Evolutionary conservation across 768 basidiomycete species (phyloP).

Genomic region (Pulveroboletus sp.): DNA sequence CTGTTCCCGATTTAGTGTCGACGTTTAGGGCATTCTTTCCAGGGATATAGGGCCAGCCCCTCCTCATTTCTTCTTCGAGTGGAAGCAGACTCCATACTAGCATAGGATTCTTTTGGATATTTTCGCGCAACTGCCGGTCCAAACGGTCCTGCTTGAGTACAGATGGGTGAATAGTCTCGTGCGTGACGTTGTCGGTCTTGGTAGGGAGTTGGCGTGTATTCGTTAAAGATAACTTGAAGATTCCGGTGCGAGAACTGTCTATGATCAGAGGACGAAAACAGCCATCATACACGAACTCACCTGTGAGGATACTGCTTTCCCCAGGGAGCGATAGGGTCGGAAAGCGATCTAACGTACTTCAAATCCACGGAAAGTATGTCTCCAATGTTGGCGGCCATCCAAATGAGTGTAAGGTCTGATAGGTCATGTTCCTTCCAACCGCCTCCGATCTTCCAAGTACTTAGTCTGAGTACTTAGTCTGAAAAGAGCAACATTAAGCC

Average conservation of each 20-base stretch:
- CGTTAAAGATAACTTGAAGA: constrained; percentile 44
- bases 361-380: constrained; percentile 54
- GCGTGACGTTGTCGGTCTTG: constrained; percentile 39
- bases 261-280: background rate
- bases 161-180: constrained; percentile 60
- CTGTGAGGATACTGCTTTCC: constrained; percentile 59
- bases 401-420: constrained; percentile 55
- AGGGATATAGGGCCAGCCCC: constrained; percentile 42
- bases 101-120: constrained; percentile 39
- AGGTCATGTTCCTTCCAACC: constrained; percentile 66
- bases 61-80: constrained; percentile 49
- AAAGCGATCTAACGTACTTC: constrained; percentile 45
- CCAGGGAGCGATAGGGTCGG: constrained; percentile 53
- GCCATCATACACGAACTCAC: constrained; percentile 33
- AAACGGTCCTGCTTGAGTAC: constrained; percentile 43
- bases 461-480: background rate
- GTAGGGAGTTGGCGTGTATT: constrained; percentile 48
- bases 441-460: constrained; percentile 52
- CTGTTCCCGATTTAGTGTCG: constrained; percentile 14
- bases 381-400: constrained; percentile 60
- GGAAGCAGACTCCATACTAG: constrained; percentile 42
- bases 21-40: constrained; percentile 14
- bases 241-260: constrained; percentile 47
- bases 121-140: constrained; percentile 30
- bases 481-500: background rate